A percentile compares a stretch with the other conserved stretches of the same genome.
phyloP scores from a whole-genome alignment of 2,329 filamentous ascomycete species.

The Fusarium tuaranense region DNA sequence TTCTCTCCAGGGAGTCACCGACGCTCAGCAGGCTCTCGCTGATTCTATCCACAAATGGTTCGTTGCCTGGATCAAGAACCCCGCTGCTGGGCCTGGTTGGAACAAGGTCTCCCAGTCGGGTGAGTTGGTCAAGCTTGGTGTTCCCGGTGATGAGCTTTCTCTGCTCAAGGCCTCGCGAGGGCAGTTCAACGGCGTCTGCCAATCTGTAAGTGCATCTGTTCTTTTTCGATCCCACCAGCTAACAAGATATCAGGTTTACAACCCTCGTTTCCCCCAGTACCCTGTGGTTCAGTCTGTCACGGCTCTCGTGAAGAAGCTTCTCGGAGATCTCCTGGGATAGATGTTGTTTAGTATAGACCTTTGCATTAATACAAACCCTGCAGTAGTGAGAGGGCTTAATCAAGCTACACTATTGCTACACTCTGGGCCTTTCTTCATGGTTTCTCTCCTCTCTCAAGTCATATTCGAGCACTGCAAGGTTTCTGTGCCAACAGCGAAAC shows the following conservation, averaged over 20 bases:
- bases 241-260: conserved; percentile 15
- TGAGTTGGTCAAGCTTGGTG: conserved; percentile 36
- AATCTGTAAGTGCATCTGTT: conserved; percentile 22
- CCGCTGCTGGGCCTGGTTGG: conserved; percentile 56
- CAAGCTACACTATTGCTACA: background rate
- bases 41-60: conserved; percentile 57
- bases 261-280: conserved; percentile 14
- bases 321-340: background rate
- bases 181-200: conserved; percentile 35
- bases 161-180: conserved; percentile 3
- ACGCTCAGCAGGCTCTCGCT: conserved; percentile 54
- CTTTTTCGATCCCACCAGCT: background rate
- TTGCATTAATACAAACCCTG: background rate
- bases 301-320: background rate
- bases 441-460: background rate
- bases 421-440: background rate
- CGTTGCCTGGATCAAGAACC: conserved; percentile 58
- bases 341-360: background rate
- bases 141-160: conserved; percentile 37
- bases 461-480: background rate
- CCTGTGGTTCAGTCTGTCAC: conserved; percentile 20
- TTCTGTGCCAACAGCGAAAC: background rate
- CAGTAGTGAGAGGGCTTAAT: background rate
- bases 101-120: conserved; percentile 40
- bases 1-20: conserved; percentile 48